Conservation (phyloP, 768 basidiomycete genomes). For the Boletales sp. region DNA sequence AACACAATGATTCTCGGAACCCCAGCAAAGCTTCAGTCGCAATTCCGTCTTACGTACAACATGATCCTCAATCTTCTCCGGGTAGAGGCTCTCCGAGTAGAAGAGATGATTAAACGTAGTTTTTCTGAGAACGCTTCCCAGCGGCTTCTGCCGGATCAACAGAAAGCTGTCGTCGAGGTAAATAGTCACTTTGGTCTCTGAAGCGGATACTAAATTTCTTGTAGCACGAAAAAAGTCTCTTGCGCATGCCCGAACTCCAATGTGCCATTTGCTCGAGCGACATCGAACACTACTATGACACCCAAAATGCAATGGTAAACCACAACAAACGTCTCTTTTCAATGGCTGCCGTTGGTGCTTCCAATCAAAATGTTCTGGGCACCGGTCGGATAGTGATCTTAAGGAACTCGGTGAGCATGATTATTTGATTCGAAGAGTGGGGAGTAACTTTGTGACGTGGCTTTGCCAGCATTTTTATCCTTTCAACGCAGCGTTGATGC, state of each 20-base stretch:
- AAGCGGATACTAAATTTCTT: conserved; percentile 4
- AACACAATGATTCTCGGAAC: conserved; percentile 92
- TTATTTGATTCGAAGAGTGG: background rate
- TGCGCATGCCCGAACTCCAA: conserved; percentile 56
- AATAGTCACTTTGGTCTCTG: conserved; percentile 18
- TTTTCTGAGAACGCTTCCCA: conserved; percentile 99
- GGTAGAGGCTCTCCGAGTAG: conserved; percentile 92
- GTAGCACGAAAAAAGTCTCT: conserved; percentile 71
- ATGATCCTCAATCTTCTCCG: conserved; percentile 97
- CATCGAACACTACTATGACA: conserved; percentile 75
- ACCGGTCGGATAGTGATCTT: conserved; percentile 82
- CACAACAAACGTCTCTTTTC: conserved; percentile 60
- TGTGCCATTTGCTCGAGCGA: conserved; percentile 70
- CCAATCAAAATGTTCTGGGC: conserved; percentile 63
- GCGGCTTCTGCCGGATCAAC: conserved; percentile 86
- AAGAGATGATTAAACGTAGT: conserved; percentile 99
- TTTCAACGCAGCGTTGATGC: conserved; percentile 66
- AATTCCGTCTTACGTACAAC: conserved; percentile 97
- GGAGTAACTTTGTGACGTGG: background rate
- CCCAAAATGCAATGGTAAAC: conserved; percentile 56
- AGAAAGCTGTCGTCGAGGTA: conserved; percentile 83
- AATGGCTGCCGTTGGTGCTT: conserved; percentile 54
- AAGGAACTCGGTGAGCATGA: conserved; percentile 66
- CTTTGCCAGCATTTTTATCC: conserved; percentile 66
- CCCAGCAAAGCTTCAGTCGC: conserved; percentile 88